Percentiles rank a stretch among this genome's conserved stretches.
phyloP scores from a whole-genome alignment of 2,329 filamentous ascomycete species.

The Neofusicoccum umdonicola region DNA sequence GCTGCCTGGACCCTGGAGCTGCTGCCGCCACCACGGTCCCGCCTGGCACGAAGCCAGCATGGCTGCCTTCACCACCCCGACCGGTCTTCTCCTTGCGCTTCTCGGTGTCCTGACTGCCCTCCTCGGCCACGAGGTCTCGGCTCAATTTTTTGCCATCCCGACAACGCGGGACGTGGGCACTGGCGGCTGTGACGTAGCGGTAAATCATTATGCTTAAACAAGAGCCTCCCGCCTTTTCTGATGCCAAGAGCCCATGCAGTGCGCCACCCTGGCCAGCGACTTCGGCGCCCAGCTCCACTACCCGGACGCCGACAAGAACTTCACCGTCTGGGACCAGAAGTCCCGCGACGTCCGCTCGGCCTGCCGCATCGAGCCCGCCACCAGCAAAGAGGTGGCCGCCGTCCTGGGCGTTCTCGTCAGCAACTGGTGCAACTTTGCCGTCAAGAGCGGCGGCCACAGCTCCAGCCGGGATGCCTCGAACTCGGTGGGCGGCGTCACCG shows the following conservation, averaged over 20 bases:
- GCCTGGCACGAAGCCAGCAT: background rate
- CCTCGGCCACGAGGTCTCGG: background rate
- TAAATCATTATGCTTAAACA: background rate
- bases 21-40: background rate
- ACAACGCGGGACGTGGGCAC: background rate
- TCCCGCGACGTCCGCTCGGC: background rate
- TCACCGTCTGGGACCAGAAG: conserved; percentile 4
- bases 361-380: conserved; percentile 25
- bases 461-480: conserved; percentile 24
- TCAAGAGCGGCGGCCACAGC: conserved; percentile 33
- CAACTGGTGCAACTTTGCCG: conserved; percentile 23
- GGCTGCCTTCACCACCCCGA: background rate
- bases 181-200: conserved; percentile 2
- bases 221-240: background rate
- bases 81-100: background rate
- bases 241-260: background rate
- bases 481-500: conserved; percentile 30
- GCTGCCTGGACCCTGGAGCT: background rate
- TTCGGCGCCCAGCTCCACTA: conserved; percentile 3
- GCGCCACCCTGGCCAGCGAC: background rate
- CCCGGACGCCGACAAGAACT: background rate
- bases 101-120: background rate
- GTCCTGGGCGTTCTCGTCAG: conserved; percentile 28
- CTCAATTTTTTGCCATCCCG: background rate
- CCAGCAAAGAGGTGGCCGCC: conserved; percentile 28